Percentiles rank a stretch among this genome's conserved stretches.
These are phyloP conservation scores for Leishmania aethiopica DNA, from an alignment of 208 protist genomes.

Conservation along the genomic window DNA sequence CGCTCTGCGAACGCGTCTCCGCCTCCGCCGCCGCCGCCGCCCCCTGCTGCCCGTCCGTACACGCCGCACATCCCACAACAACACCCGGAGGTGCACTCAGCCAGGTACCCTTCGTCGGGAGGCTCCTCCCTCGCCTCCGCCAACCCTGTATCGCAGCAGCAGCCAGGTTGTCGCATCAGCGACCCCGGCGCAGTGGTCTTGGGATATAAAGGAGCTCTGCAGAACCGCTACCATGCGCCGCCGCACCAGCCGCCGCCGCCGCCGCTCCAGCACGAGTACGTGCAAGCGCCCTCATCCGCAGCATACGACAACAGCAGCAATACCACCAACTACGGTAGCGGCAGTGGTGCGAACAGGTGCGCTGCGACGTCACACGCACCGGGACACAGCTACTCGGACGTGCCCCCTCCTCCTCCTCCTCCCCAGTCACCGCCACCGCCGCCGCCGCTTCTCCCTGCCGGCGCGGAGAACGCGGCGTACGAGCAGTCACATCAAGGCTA, in stretches of 20 bases:
- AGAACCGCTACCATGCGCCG: conserved; percentile 1
- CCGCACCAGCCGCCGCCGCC: not conserved
- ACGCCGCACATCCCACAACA: not conserved
- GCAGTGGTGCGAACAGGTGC: not conserved
- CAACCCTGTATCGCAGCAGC: not conserved
- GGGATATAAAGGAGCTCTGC: not conserved
- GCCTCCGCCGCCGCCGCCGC: not conserved
- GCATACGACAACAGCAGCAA: not conserved
- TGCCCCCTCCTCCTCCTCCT: conserved; percentile 5
- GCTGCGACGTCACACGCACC: not conserved
- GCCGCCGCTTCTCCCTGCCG: not conserved
- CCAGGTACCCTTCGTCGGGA: not conserved
- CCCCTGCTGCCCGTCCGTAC: not conserved
- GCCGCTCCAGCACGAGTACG: not conserved
- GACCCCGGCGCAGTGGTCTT: conserved; percentile 1
- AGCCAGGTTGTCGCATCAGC: not conserved
- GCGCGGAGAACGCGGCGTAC: not conserved
- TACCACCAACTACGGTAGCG: not conserved
- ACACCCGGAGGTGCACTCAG: not conserved
- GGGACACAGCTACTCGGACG: not conserved
- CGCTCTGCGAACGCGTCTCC: not conserved
- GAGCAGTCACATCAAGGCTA: not conserved
- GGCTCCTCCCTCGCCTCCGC: not conserved
- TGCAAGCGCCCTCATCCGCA: not conserved
- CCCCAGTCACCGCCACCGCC: conserved; percentile 14